Conservation (phyloP, 1,284 basidiomycete genomes). For the Rhodotorula sp. region DNA sequence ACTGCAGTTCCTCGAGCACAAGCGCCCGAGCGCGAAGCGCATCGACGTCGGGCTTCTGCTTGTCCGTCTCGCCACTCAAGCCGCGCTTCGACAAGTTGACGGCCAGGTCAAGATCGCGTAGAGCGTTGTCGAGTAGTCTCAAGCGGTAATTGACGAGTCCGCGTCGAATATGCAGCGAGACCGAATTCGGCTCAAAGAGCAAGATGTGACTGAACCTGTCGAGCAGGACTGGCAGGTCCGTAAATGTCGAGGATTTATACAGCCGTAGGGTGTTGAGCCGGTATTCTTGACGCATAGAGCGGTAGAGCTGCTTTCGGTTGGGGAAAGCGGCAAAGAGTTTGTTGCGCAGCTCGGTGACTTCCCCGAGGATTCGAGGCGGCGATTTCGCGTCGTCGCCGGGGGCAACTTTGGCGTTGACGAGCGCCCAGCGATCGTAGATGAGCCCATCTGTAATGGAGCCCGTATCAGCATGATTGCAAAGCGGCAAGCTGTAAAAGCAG, state of each 20-base stretch:
- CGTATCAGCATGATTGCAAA: background rate
- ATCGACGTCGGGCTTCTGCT: constrained; percentile 18
- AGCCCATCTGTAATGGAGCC: constrained; percentile 18
- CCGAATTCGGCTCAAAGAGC: constrained; percentile 33
- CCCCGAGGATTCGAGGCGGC: constrained; percentile 32
- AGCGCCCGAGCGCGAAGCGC: constrained; percentile 23
- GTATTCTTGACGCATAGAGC: constrained; percentile 16
- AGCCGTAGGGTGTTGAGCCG: constrained; percentile 27
- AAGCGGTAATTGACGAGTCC: constrained; percentile 30
- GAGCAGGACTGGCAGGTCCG: constrained; percentile 18
- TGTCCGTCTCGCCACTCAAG: background rate
- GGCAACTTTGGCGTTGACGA: constrained; percentile 15
- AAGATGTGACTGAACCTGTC: constrained; percentile 34
- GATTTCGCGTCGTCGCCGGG: background rate
- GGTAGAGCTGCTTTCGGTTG: constrained; percentile 13
- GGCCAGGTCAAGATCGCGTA: constrained; percentile 16
- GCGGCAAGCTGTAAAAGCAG: no score
- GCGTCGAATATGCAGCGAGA: constrained; percentile 30
- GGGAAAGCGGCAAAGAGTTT: constrained; percentile 28
- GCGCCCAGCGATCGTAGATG: constrained; percentile 33
- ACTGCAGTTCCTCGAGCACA: constrained; percentile 27
- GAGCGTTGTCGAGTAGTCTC: constrained; percentile 20
- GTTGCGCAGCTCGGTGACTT: constrained; percentile 40
- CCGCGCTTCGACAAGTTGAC: constrained; percentile 9
- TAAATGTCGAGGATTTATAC: constrained; percentile 11